Conservation (phyloP, 176 grass and related monocot genomes). For the Oryza meyeriana region DNA sequence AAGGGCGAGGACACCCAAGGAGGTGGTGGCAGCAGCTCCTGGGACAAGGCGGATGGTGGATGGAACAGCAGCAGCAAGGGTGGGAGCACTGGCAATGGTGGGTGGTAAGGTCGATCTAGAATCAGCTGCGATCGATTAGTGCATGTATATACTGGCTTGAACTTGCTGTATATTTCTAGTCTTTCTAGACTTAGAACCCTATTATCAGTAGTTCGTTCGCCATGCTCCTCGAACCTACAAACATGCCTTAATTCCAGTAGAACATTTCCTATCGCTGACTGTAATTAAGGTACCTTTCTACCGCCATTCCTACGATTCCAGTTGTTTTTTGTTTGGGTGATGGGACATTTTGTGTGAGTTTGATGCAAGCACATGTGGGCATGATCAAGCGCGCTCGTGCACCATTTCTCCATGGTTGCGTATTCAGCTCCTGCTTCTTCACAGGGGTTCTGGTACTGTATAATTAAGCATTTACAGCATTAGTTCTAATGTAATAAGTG, state of each 20-base stretch:
- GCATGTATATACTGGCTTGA: constrained; percentile 27
- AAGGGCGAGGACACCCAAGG: neutral
- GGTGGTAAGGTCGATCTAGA: constrained; percentile 33
- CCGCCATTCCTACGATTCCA: neutral
- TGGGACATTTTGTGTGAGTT: too few species aligned
- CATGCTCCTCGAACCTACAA: neutral
- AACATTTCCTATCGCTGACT: neutral
- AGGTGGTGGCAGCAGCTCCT: constrained; percentile 25
- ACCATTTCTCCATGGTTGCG: too few species aligned
- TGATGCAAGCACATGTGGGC: too few species aligned
- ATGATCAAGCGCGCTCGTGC: too few species aligned
- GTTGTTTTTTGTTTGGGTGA: neutral
- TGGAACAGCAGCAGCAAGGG: constrained; percentile 27
- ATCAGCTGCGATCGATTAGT: neutral
- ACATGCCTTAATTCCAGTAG: neutral
- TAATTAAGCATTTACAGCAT: too few species aligned
- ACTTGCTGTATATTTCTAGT: neutral
- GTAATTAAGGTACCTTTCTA: neutral
- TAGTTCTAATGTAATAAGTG: too few species aligned
- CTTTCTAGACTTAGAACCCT: neutral
- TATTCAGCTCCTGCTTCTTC: too few species aligned
- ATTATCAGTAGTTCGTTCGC: neutral
- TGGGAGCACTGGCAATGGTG: neutral
- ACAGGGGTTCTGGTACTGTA: too few species aligned
- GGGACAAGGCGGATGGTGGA: constrained; percentile 31